A percentile compares a stretch with the other conserved stretches of the same genome.
Evolutionary conservation across 768 basidiomycete species (phyloP).

Genomic region (Kwoniella botswanensis): DNA sequence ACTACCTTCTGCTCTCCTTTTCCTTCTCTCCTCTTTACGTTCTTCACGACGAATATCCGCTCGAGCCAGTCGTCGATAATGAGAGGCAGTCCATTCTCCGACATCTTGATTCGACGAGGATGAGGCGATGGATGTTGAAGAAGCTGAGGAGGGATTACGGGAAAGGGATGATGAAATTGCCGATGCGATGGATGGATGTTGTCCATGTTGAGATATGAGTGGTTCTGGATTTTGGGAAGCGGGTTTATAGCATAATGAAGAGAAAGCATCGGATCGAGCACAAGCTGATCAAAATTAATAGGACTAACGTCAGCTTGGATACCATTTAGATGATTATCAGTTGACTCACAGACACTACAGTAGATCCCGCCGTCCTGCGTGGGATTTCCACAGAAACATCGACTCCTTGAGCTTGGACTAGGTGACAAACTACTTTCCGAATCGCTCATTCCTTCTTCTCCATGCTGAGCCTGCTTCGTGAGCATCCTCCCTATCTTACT

Average conservation of each 20-base stretch:
- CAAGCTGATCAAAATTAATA: slow-evolving; percentile 38
- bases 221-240: slow-evolving; percentile 7
- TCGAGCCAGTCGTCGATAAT: slow-evolving; percentile 53
- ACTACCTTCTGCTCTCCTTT: slow-evolving; percentile 43
- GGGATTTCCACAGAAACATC: slow-evolving; percentile 48
- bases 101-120: slow-evolving; percentile 15
- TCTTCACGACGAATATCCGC: slow-evolving; percentile 53
- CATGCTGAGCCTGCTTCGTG: not conserved
- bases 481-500: not conserved
- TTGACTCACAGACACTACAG: slow-evolving; percentile 49
- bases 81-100: slow-evolving; percentile 48
- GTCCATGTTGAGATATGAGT: slow-evolving; percentile 6
- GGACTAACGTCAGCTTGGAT: slow-evolving; percentile 1
- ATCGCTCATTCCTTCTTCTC: slow-evolving; percentile 34
- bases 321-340: not conserved
- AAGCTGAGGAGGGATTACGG: slow-evolving; percentile 40
- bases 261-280: slow-evolving; percentile 53
- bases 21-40: slow-evolving; percentile 41
- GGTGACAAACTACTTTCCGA: slow-evolving; percentile 37
- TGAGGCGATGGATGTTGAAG: slow-evolving; percentile 25
- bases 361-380: slow-evolving; percentile 50
- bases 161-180: slow-evolving; percentile 26
- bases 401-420: slow-evolving; percentile 16
- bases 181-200: slow-evolving; percentile 20
- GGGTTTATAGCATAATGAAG: slow-evolving; percentile 55